Conservation (phyloP, 1,284 basidiomycete species). For the Heterobasidion irregulare region DNA sequence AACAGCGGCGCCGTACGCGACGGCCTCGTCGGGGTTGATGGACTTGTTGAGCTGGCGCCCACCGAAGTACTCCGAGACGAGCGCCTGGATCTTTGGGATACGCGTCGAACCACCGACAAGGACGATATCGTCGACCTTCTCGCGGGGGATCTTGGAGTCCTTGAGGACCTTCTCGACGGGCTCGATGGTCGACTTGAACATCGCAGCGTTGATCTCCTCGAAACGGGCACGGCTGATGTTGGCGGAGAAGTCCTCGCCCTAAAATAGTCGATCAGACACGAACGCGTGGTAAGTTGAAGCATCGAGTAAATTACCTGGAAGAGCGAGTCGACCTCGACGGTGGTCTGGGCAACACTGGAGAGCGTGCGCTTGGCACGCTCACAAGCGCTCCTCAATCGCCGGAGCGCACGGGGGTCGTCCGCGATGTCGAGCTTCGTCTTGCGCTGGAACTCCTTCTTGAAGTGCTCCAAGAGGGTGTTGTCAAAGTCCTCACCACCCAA, state of each 20-base stretch:
- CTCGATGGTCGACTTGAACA: constrained; percentile 97
- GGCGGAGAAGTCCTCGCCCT: constrained; percentile 92
- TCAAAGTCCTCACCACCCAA: constrained; percentile 98
- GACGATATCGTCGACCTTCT: constrained; percentile 99
- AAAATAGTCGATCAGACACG: constrained; percentile 2
- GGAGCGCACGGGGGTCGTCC: constrained; percentile 90
- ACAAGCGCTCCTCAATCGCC: constrained; percentile 93
- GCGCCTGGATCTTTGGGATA: constrained; percentile 98
- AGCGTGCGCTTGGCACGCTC: constrained; percentile 99
- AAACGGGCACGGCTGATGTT: constrained; percentile 98
- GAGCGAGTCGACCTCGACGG: constrained; percentile 97
- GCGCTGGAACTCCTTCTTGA: constrained; percentile 98
- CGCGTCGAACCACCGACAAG: constrained; percentile 99
- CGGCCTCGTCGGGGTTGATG: constrained; percentile 94
- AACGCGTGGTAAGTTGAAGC: neutral
- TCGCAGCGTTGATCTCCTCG: constrained; percentile 94
- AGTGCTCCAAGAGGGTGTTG: constrained; percentile 95
- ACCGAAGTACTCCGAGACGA: constrained; percentile 97
- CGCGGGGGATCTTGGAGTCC: constrained; percentile 95
- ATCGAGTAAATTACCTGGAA: constrained; percentile 60
- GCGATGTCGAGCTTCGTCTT: constrained; percentile 98
- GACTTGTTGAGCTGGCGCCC: constrained; percentile 98
- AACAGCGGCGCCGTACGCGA: constrained; percentile 94
- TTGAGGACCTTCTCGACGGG: constrained; percentile 99
- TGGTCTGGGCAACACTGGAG: constrained; percentile 96